phyloP scores from a whole-genome alignment of 2,329 filamentous ascomycete species.

The Rhynchosporium graminicola region DNA sequence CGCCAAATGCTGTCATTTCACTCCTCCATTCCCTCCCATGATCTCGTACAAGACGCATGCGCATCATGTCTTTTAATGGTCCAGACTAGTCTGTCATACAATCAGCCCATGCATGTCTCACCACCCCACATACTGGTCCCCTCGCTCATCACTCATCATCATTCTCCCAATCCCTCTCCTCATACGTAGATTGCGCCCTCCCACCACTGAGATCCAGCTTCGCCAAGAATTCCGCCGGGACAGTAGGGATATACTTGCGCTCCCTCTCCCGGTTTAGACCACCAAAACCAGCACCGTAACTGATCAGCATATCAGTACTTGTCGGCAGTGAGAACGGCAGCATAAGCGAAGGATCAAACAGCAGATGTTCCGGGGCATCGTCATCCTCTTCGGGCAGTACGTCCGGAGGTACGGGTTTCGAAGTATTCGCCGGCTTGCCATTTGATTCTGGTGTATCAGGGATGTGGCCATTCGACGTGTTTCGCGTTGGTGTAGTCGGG shows the following conservation, averaged over 20 bases:
- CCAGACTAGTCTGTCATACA: not conserved
- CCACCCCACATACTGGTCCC: conserved; percentile 5
- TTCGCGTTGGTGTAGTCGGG: conserved; percentile 43
- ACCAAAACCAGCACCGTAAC: conserved; percentile 91
- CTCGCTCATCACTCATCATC: conserved; percentile 48
- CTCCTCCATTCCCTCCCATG: not conserved
- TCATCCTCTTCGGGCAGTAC: conserved; percentile 54
- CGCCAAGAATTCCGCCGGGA: conserved; percentile 88
- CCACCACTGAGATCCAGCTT: conserved; percentile 68
- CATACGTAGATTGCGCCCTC: conserved; percentile 57
- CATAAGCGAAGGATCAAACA: conserved; percentile 88
- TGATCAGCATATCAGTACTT: conserved; percentile 95
- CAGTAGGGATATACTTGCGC: conserved; percentile 92
- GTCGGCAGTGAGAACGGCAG: conserved; percentile 94
- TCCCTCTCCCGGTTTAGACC: conserved; percentile 89
- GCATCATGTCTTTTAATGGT: conserved; percentile 14
- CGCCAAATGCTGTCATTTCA: conserved; percentile 17
- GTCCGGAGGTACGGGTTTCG: conserved; percentile 30
- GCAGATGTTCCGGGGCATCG: conserved; percentile 70
- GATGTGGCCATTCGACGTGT: conserved; percentile 47
- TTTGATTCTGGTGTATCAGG: conserved; percentile 46
- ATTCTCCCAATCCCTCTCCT: conserved; percentile 67
- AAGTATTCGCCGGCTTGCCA: conserved; percentile 39
- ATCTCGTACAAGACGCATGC: conserved; percentile 1
- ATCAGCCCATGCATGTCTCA: conserved; percentile 14